A percentile compares a stretch with the other conserved stretches of the same genome.
phyloP scores from a whole-genome alignment of 257 asterid genomes.

The Paraleonurus japonicus region DNA sequence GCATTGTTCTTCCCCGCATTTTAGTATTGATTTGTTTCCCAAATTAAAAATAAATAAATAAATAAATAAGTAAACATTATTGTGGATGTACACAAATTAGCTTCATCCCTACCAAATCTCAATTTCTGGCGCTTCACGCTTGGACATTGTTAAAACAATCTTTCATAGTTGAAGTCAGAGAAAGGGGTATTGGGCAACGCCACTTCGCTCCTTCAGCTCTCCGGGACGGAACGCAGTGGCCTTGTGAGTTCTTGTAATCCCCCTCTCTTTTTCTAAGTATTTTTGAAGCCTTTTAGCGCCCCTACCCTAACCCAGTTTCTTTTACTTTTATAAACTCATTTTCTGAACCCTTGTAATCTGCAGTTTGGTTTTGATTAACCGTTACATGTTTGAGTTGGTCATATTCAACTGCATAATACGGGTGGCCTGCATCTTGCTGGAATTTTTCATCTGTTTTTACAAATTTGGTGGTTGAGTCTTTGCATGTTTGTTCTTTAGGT shows the following conservation, averaged over 20 bases:
- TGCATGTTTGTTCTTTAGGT: not conserved
- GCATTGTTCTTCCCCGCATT: too few relatives aligned
- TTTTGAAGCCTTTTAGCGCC: not conserved
- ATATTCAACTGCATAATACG: not conserved
- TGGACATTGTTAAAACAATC: too few relatives aligned
- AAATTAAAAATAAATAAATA: too few relatives aligned
- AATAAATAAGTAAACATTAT: too few relatives aligned
- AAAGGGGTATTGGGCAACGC: not conserved
- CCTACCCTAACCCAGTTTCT: not conserved
- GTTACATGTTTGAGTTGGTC: not conserved
- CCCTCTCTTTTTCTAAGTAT: not conserved
- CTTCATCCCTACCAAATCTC: too few relatives aligned
- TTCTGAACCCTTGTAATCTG: not conserved
- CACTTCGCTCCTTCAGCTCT: not conserved
- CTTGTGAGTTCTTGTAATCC: not conserved
- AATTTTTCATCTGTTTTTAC: not conserved
- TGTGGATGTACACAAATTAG: too few relatives aligned
- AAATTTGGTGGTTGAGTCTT: conserved; percentile 6
- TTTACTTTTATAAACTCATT: not conserved
- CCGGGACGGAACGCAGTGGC: not conserved
- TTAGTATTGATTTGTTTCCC: not conserved
- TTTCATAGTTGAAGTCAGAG: not conserved
- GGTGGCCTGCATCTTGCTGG: not conserved
- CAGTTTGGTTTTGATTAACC: conserved; percentile 20
- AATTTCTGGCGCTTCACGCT: too few relatives aligned